Percentiles rank a stretch among this genome's conserved stretches.
Evolutionary conservation across 768 basidiomycete genomes (phyloP).

Genomic region (Calocybe cyanea): DNA sequence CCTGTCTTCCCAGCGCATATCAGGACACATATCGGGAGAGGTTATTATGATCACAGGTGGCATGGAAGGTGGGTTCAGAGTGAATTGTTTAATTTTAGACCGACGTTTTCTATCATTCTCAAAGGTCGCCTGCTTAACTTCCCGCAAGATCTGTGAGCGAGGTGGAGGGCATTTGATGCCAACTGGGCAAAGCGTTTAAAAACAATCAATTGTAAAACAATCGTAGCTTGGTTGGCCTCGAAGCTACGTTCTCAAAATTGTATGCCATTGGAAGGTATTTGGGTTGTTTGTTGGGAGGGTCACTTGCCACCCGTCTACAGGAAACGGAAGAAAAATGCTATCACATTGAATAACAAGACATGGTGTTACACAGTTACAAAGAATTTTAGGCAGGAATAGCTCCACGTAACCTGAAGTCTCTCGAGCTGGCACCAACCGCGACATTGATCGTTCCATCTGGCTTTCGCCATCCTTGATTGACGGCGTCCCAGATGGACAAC

Average conservation of each 20-base stretch:
- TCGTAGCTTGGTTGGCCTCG: no score
- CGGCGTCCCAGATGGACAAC: constrained; percentile 58
- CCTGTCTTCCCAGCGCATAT: constrained; percentile 55
- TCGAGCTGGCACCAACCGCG: constrained; percentile 51
- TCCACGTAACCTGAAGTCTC: constrained; percentile 29
- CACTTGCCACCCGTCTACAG: no score
- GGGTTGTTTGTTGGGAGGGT: no score
- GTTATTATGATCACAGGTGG: constrained; percentile 72
- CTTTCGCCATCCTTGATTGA: constrained; percentile 54
- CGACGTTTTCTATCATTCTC: constrained; percentile 3
- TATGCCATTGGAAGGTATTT: no score
- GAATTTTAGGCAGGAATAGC: constrained; percentile 6
- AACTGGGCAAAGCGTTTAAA: no score
- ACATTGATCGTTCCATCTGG: constrained; percentile 53
- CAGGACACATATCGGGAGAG: constrained; percentile 70
- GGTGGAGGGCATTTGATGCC: no score
- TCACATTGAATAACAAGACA: no score
- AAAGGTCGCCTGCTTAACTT: constrained; percentile 30
- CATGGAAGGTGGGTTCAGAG: constrained; percentile 59
- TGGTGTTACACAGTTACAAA: no score
- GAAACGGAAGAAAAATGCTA: no score
- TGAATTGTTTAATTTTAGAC: not conserved
- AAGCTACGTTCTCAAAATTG: no score
- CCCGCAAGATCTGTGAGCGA: constrained; percentile 21
- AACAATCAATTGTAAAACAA: no score